phyloP scores from a whole-genome alignment of 495 filamentous ascomycete genomes.

The Aspergillus wentii region DNA sequence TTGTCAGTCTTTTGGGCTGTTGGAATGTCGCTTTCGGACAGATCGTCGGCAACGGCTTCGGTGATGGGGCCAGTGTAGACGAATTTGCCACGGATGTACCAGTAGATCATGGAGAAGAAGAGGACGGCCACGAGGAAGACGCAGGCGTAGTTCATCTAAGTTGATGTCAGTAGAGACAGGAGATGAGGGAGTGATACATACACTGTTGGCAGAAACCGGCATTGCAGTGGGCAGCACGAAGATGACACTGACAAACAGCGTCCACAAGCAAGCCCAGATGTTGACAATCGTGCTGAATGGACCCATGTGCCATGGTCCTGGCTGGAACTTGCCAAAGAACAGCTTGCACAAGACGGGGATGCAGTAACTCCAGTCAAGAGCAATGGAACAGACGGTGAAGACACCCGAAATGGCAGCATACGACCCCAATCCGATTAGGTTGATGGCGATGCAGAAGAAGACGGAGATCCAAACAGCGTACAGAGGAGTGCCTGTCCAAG shows the following conservation, averaged over 20 bases:
- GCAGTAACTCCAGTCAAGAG: constrained; percentile 58
- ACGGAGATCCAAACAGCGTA: constrained; percentile 58
- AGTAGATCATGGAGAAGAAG: constrained; percentile 42
- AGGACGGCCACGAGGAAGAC: constrained; percentile 45
- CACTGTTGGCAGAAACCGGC: constrained; percentile 44
- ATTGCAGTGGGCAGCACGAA: constrained; percentile 54
- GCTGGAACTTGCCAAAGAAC: constrained; percentile 49
- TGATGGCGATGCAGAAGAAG: constrained; percentile 53
- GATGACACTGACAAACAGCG: constrained; percentile 54
- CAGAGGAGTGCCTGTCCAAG: constrained; percentile 52
- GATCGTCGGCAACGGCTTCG: constrained; percentile 20
- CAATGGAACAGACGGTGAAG: constrained; percentile 60
- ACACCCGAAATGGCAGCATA: constrained; percentile 57
- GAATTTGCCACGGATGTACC: constrained; percentile 41
- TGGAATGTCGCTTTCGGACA: constrained; percentile 1
- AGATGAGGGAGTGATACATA: constrained; percentile 11
- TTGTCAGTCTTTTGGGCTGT: not conserved
- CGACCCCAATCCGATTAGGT: constrained; percentile 58
- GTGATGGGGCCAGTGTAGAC: constrained; percentile 50
- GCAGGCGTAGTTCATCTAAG: constrained; percentile 39
- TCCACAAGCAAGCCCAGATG: constrained; percentile 52
- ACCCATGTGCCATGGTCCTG: constrained; percentile 59
- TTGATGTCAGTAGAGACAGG: constrained; percentile 1
- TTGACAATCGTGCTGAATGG: constrained; percentile 41
- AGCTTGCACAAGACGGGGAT: constrained; percentile 61